Percentiles rank a stretch among this genome's conserved stretches.
These are phyloP conservation scores for Podospora bellae-mahoneyi DNA, from an alignment of 495 filamentous ascomycete genomes.

Conservation along the genomic window DNA sequence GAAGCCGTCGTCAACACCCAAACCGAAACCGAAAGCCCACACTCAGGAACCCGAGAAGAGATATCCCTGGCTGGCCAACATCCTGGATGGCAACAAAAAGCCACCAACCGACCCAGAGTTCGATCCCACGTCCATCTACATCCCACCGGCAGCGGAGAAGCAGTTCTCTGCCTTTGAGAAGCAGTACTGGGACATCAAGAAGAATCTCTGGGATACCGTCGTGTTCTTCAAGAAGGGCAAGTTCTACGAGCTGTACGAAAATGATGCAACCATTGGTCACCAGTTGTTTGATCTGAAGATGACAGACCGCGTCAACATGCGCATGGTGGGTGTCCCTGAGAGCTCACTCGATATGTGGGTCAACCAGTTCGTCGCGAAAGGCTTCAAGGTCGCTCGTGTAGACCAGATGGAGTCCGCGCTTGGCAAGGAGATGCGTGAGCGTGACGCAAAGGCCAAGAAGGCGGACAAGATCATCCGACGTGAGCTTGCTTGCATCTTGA, in stretches of 20 bases:
- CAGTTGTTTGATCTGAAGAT: slow-evolving; percentile 97
- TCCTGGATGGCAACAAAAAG: slow-evolving; percentile 77
- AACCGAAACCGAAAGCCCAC: slow-evolving; percentile 64
- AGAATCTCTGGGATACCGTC: slow-evolving; percentile 93
- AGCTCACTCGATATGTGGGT: slow-evolving; percentile 88
- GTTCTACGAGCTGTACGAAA: slow-evolving; percentile 98
- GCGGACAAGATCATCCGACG: slow-evolving; percentile 91
- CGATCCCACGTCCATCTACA: slow-evolving; percentile 85
- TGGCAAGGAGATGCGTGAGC: slow-evolving; percentile 96
- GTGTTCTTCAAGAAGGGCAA: slow-evolving; percentile 99
- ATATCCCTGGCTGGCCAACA: slow-evolving; percentile 84
- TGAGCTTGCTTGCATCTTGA: slow-evolving; percentile 87
- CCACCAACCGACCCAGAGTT: slow-evolving; percentile 80
- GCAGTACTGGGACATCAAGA: slow-evolving; percentile 99
- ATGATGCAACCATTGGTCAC: slow-evolving; percentile 95
- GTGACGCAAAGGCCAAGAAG: slow-evolving; percentile 57
- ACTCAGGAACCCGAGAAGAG: slow-evolving; percentile 74
- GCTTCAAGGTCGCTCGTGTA: slow-evolving; percentile 93
- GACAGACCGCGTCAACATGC: slow-evolving; percentile 98
- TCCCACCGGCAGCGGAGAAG: slow-evolving; percentile 71
- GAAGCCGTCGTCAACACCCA: slow-evolving; percentile 28
- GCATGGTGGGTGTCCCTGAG: slow-evolving; percentile 94
- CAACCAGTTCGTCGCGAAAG: slow-evolving; percentile 90
- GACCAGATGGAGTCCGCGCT: slow-evolving; percentile 95
- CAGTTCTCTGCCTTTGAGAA: slow-evolving; percentile 93